Percentiles rank a stretch among this genome's conserved stretches.
phyloP scores from a whole-genome alignment of 1,284 basidiomycete species.

The Papiliotrema fonsecae region DNA sequence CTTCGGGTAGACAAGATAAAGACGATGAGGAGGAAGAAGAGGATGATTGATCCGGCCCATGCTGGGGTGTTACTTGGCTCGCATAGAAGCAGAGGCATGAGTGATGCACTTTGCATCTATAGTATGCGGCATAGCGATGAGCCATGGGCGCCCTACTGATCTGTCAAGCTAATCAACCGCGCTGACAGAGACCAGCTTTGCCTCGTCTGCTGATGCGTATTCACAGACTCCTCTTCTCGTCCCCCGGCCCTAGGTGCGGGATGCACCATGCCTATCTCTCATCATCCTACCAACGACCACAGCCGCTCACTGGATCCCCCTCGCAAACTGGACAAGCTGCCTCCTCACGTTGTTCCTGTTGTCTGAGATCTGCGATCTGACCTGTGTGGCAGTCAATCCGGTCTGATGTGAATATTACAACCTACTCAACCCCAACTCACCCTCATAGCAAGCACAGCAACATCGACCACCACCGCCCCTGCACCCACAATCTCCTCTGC shows the following conservation, averaged over 20 bases:
- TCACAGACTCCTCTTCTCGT: no score
- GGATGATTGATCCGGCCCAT: background rate
- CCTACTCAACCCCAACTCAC: slow-evolving; percentile 10
- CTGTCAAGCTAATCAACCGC: no score
- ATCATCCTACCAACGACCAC: no score
- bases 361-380: slow-evolving; percentile 26
- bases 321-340: slow-evolving; percentile 17
- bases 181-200: no score
- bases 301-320: slow-evolving; percentile 11
- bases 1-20: slow-evolving; percentile 11
- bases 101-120: no score
- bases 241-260: no score
- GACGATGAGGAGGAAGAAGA: slow-evolving; percentile 18
- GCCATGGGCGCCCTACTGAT: no score
- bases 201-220: no score
- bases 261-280: no score
- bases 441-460: slow-evolving; percentile 14
- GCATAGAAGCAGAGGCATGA: no score
- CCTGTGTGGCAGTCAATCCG: slow-evolving; percentile 27
- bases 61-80: background rate
- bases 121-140: no score
- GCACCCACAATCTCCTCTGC: slow-evolving; percentile 20
- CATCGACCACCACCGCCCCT: slow-evolving; percentile 17
- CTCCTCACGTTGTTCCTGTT: slow-evolving; percentile 27
- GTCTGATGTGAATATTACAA: slow-evolving; percentile 15